Conservation (phyloP, 2,329 filamentous ascomycete genomes). For the Penicillium polonicum region DNA sequence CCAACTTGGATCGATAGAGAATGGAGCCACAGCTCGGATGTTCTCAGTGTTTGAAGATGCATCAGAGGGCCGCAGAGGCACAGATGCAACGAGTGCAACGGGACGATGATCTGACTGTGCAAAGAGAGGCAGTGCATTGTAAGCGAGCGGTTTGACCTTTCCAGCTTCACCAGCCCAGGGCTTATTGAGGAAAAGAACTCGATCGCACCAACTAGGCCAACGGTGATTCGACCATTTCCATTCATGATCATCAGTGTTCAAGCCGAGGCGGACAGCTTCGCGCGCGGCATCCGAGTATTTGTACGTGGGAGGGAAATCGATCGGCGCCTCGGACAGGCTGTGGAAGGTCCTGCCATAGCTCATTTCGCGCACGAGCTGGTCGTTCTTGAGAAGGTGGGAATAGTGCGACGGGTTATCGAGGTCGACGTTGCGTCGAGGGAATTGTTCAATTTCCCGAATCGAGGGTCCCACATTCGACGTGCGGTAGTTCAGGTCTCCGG, state of each 20-base stretch:
- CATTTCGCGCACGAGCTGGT: slow-evolving; percentile 77
- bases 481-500: slow-evolving; percentile 93
- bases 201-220: slow-evolving; percentile 91
- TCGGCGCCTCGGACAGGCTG: slow-evolving; percentile 69
- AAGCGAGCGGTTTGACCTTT: slow-evolving; percentile 57
- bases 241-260: slow-evolving; percentile 38
- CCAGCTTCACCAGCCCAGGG: slow-evolving; percentile 50
- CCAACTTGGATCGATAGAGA: slow-evolving; percentile 59
- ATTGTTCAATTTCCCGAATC: slow-evolving; percentile 54
- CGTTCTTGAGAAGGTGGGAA: slow-evolving; percentile 64
- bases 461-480: slow-evolving; percentile 67
- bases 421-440: slow-evolving; percentile 61
- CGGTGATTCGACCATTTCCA: slow-evolving; percentile 79
- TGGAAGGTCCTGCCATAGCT: slow-evolving; percentile 70
- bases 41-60: slow-evolving; percentile 26
- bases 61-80: slow-evolving; percentile 56
- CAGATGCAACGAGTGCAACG: slow-evolving; percentile 68
- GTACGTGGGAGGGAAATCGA: slow-evolving; percentile 88
- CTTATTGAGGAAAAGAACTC: slow-evolving; percentile 73
- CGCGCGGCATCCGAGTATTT: slow-evolving; percentile 65
- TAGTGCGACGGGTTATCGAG: slow-evolving; percentile 60
- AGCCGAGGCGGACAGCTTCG: slow-evolving; percentile 32
- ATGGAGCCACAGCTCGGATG: slow-evolving; percentile 52
- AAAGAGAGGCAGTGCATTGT: slow-evolving; percentile 74
- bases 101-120: slow-evolving; percentile 84